phyloP scores from a whole-genome alignment of 202 grass and related monocot species.

The Digitaria exilis region DNA sequence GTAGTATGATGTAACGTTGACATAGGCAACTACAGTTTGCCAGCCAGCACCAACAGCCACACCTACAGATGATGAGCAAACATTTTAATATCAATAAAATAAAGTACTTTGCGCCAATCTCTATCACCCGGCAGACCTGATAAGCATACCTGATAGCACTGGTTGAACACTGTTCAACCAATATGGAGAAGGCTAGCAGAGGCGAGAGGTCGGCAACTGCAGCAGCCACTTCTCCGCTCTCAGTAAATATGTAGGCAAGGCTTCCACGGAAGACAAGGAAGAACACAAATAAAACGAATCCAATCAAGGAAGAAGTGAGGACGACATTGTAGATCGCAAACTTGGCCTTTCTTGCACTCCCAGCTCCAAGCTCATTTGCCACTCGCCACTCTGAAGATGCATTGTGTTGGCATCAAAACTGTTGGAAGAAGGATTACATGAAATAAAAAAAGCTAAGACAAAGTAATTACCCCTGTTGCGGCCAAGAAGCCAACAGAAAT shows the following conservation, averaged over 20 bases:
- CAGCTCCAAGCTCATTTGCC: slow-evolving; percentile 82
- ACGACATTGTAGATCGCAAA: slow-evolving; percentile 68
- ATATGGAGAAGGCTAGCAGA: slow-evolving; percentile 77
- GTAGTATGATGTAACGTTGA: slow-evolving; percentile 82
- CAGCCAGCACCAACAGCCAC: slow-evolving; percentile 79
- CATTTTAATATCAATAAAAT: background rate
- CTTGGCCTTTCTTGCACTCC: slow-evolving; percentile 63
- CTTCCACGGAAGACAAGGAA: slow-evolving; percentile 62
- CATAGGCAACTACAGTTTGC: slow-evolving; percentile 75
- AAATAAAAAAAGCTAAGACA: background rate
- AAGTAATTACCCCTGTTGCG: slow-evolving; percentile 59
- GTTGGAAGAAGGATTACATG: background rate
- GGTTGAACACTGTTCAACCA: slow-evolving; percentile 87
- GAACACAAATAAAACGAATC: slow-evolving; percentile 40
- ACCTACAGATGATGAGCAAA: slow-evolving; percentile 43
- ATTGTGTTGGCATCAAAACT: background rate
- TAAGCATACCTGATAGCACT: slow-evolving; percentile 73
- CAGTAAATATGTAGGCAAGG: slow-evolving; percentile 78
- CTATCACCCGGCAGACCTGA: background rate
- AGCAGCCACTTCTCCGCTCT: slow-evolving; percentile 43
- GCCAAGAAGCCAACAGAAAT: slow-evolving; percentile 71
- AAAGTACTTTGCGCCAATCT: background rate
- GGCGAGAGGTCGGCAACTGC: slow-evolving; percentile 69
- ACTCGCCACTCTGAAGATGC: slow-evolving; percentile 64
- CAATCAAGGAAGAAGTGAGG: slow-evolving; percentile 35